phyloP scores from a whole-genome alignment of 129 eudicot genomes.

The Gnaphalium uliginosum region DNA sequence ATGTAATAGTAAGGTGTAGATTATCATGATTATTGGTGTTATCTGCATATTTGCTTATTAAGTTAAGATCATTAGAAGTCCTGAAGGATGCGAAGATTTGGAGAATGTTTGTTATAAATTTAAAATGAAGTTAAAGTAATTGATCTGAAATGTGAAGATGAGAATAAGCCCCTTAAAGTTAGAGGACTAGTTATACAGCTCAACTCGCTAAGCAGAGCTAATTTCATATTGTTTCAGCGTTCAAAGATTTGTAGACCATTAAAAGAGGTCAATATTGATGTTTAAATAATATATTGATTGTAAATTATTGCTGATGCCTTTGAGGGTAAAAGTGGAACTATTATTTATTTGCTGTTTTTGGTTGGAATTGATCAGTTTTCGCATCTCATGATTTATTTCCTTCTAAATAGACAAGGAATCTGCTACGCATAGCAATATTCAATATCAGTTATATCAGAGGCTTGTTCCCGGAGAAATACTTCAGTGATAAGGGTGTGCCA shows the following conservation, averaged over 20 bases:
- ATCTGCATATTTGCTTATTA: conserved; percentile 3
- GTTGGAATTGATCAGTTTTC: conserved; percentile 22
- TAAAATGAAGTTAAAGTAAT: conserved; percentile 1
- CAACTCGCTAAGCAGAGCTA: conserved; percentile 1
- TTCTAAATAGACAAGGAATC: conserved; percentile 84
- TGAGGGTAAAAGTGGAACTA: no score
- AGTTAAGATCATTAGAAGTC: background rate
- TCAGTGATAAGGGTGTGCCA: conserved; percentile 88
- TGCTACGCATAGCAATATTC: conserved; percentile 92
- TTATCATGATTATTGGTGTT: conserved; percentile 10
- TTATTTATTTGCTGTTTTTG: background rate
- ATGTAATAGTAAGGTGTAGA: conserved; percentile 13
- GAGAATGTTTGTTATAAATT: background rate
- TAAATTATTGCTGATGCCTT: no score
- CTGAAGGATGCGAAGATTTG: conserved; percentile 4
- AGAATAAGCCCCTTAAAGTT: background rate
- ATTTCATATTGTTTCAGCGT: background rate
- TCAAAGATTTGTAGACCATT: background rate
- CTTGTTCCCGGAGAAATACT: conserved; percentile 92
- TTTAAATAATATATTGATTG: conserved; percentile 7
- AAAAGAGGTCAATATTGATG: background rate
- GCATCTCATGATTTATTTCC: conserved; percentile 16
- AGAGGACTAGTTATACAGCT: conserved; percentile 10
- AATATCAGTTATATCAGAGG: conserved; percentile 97
- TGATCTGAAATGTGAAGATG: background rate